A percentile compares a stretch with the other conserved stretches of the same genome.
Evolutionary conservation across 768 basidiomycete species (phyloP).

Genomic region (Russula dissimulans): DNA sequence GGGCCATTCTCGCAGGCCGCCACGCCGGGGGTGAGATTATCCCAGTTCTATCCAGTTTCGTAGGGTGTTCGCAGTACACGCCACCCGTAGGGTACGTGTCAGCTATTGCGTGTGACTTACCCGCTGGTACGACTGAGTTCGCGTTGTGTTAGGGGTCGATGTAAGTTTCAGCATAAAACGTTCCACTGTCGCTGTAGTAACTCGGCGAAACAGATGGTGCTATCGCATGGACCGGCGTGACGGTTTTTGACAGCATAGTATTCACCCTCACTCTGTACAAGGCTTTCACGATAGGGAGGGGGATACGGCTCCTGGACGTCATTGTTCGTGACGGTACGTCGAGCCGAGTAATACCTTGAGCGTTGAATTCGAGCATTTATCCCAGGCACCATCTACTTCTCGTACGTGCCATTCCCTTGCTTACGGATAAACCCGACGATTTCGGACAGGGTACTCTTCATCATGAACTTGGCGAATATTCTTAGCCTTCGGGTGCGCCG

Average conservation of each 20-base stretch:
- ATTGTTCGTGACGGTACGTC: conserved; percentile 12
- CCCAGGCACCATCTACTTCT: conserved; percentile 12
- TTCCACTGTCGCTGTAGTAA: not conserved
- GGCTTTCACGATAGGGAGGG: conserved; percentile 5
- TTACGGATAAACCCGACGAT: not conserved
- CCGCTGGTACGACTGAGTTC: not conserved
- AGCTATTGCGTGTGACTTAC: not conserved
- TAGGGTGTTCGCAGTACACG: conserved; percentile 2
- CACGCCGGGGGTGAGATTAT: not conserved
- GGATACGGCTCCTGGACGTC: conserved; percentile 2
- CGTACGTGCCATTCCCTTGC: not conserved
- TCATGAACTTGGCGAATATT: conserved; percentile 9
- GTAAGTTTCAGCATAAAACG: not conserved
- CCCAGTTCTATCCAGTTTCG: not conserved
- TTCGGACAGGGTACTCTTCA: not conserved
- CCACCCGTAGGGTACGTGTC: not conserved
- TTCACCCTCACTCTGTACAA: conserved; percentile 11
- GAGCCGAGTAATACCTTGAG: too few species aligned
- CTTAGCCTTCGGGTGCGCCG: conserved; percentile 5
- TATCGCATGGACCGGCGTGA: conserved; percentile 6
- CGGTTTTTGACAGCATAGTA: conserved; percentile 1
- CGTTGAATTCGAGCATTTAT: not conserved
- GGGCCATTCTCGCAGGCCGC: not conserved
- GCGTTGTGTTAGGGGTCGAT: not conserved
- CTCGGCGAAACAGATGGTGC: not conserved